Evolutionary conservation across 108 stramenopile genomes (phyloP).

Genomic region (Skeletonema marinoi): DNA sequence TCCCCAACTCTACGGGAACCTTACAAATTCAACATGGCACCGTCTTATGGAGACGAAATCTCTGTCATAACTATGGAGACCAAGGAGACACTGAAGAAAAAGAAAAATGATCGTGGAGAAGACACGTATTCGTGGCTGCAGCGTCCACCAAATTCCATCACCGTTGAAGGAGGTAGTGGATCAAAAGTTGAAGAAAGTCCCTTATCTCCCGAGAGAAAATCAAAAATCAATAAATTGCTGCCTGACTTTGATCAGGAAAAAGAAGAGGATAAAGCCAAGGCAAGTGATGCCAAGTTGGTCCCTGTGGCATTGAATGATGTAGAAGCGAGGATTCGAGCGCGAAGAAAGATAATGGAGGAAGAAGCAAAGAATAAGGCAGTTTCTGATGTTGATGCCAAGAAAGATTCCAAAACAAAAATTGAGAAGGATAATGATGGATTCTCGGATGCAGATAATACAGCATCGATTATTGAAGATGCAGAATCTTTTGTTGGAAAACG

Average conservation of each 20-base stretch:
- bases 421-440: background rate
- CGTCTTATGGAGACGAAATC: constrained; percentile 39
- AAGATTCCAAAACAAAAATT: background rate
- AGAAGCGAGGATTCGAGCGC: constrained; percentile 44
- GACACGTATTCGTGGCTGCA: constrained; percentile 21
- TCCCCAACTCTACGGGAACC: background rate
- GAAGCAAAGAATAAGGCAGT: constrained; percentile 7
- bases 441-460: background rate
- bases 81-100: constrained; percentile 25
- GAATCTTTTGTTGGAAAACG: constrained; percentile 5
- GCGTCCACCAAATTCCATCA: constrained; percentile 48
- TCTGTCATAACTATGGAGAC: constrained; percentile 54
- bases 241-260: constrained; percentile 26
- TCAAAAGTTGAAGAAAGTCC: background rate
- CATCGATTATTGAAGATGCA: constrained; percentile 3
- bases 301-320: constrained; percentile 30
- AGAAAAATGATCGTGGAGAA: constrained; percentile 6
- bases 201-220: background rate
- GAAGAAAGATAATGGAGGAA: constrained; percentile 16
- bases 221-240: constrained; percentile 25
- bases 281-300: constrained; percentile 16
- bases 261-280: constrained; percentile 26
- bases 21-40: constrained; percentile 10
- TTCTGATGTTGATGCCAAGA: background rate
- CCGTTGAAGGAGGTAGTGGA: constrained; percentile 28